These are phyloP conservation scores for Vanilla planifolia DNA, from an alignment of 106 monocot genomes.

Conservation along the genomic window DNA sequence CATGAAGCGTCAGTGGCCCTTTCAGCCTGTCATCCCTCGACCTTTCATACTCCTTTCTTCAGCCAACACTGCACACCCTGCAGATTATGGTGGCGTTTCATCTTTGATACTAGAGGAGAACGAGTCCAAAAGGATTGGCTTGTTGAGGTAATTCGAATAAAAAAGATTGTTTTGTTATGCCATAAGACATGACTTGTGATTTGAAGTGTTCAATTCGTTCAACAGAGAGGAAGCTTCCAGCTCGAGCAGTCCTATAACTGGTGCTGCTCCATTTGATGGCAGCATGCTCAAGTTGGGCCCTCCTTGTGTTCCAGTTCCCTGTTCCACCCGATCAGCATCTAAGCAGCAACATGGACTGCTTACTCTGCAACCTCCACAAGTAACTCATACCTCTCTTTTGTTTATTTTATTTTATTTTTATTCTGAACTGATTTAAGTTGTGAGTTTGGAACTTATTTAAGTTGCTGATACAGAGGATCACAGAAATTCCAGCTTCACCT, in stretches of 20 bases:
- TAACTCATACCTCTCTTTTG: neutral
- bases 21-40: neutral
- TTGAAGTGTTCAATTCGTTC: neutral
- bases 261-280: slow-evolving; percentile 11
- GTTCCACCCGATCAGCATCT: neutral
- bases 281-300: slow-evolving; percentile 24
- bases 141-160: neutral
- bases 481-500: neutral
- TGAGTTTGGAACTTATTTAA: neutral
- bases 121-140: neutral
- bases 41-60: slow-evolving; percentile 4
- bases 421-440: no score
- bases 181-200: neutral
- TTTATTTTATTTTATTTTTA: neutral
- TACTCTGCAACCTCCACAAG: neutral
- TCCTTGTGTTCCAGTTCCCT: neutral
- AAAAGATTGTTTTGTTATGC: neutral
- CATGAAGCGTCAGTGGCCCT: slow-evolving; percentile 31
- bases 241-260: neutral
- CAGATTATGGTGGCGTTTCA: no score
- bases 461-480: neutral
- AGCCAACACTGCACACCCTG: neutral
- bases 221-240: neutral
- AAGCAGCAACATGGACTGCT: neutral
- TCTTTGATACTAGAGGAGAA: no score